phyloP scores from a whole-genome alignment of 495 filamentous ascomycete species.

The Penicillium verhagenii region DNA sequence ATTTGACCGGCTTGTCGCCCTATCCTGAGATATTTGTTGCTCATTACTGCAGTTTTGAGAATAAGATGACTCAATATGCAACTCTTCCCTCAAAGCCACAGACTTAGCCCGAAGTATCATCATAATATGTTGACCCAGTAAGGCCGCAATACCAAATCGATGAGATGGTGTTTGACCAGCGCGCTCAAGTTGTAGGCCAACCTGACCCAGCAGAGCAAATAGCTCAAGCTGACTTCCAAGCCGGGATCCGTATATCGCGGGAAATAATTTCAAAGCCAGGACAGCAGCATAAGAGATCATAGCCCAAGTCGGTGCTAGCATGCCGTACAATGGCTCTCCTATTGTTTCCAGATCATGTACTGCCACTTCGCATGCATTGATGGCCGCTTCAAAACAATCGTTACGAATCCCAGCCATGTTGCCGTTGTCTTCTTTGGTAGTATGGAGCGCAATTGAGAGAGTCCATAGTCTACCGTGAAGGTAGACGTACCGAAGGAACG shows the following conservation, averaged over 20 bases:
- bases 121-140: constrained; percentile 27
- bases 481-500: constrained; percentile 26
- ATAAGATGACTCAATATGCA: not conserved
- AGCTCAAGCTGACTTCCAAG: constrained; percentile 20
- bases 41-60: not conserved
- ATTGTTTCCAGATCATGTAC: constrained; percentile 22
- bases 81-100: not conserved
- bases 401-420: constrained; percentile 44
- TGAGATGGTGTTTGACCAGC: constrained; percentile 25
- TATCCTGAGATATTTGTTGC: not conserved
- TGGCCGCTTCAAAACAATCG: constrained; percentile 40
- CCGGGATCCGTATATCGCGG: constrained; percentile 10
- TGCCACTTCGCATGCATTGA: constrained; percentile 27
- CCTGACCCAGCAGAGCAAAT: constrained; percentile 20
- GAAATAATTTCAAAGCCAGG: constrained; percentile 23
- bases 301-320: constrained; percentile 34
- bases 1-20: not conserved
- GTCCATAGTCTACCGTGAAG: constrained; percentile 29
- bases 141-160: constrained; percentile 27
- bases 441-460: constrained; percentile 24
- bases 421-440: not conserved
- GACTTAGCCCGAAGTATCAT: constrained; percentile 17
- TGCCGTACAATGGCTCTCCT: constrained; percentile 28
- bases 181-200: constrained; percentile 23
- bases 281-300: constrained; percentile 32